Conservation (phyloP, 2,329 filamentous ascomycete genomes). For the Talaromyces sp. region DNA sequence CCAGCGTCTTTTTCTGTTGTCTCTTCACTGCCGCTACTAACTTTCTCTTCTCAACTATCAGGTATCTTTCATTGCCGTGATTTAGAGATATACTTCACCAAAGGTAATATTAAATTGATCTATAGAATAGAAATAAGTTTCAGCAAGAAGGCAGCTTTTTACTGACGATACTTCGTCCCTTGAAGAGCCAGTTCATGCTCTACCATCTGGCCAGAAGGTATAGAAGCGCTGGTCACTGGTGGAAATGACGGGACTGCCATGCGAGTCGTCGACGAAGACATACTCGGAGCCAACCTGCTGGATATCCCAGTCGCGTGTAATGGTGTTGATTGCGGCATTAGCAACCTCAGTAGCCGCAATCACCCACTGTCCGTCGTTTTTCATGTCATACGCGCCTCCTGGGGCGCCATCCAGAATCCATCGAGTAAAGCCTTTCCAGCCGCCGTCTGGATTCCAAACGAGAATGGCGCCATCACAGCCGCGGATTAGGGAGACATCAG, state of each 20-base stretch:
- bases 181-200: not conserved
- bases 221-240: constrained; percentile 2
- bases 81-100: no score
- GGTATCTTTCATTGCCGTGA: no score
- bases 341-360: not conserved
- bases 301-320: constrained; percentile 4
- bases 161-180: not conserved
- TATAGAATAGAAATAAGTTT: no score
- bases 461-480: constrained; percentile 4
- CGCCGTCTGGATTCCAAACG: constrained; percentile 1
- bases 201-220: constrained; percentile 1
- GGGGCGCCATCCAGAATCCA: constrained; percentile 2
- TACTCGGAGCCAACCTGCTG: not conserved
- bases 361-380: constrained; percentile 5
- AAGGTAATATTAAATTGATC: no score
- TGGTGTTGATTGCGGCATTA: constrained; percentile 1
- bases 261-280: constrained; percentile 1
- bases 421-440: constrained; percentile 5
- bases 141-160: no score
- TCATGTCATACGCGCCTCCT: constrained; percentile 2
- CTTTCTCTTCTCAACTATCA: no score
- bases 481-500: constrained; percentile 4
- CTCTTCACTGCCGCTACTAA: no score
- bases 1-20: no score
- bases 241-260: constrained; percentile 5